Evolutionary conservation across 2,329 filamentous ascomycete genomes (phyloP).

Genomic region (Botrytis medusae): DNA sequence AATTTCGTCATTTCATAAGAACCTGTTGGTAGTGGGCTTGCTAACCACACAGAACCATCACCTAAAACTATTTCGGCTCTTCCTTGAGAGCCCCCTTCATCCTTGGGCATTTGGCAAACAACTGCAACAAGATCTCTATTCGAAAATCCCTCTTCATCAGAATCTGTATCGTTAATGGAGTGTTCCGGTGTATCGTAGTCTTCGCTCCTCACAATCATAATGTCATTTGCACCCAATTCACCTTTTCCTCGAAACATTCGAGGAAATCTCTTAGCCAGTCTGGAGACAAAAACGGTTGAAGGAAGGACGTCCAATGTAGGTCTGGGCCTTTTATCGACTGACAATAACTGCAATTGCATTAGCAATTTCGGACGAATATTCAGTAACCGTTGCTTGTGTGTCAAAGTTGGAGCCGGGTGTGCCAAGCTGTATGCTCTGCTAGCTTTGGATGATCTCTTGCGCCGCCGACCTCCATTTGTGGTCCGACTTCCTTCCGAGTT

Average conservation of each 20-base stretch:
- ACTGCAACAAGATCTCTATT: constrained; percentile 63
- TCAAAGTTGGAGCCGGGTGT: constrained; percentile 61
- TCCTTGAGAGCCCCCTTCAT: constrained; percentile 46
- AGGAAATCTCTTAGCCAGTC: constrained; percentile 60
- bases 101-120: constrained; percentile 60
- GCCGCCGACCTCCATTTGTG: constrained; percentile 38
- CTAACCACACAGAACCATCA: constrained; percentile 60
- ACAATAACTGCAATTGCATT: constrained; percentile 70
- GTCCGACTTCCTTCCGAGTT: constrained; percentile 36
- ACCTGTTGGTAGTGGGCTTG: constrained; percentile 52
- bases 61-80: constrained; percentile 63
- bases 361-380: constrained; percentile 67
- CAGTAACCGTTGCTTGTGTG: constrained; percentile 56
- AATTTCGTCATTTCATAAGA: constrained; percentile 63
- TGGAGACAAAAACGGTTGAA: constrained; percentile 61
- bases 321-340: constrained; percentile 58
- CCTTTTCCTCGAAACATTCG: constrained; percentile 63
- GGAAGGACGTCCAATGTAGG: constrained; percentile 75
- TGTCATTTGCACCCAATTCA: constrained; percentile 65
- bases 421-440: constrained; percentile 67
- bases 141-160: constrained; percentile 51
- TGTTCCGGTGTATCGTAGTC: constrained; percentile 55
- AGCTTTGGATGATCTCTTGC: constrained; percentile 50
- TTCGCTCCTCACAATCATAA: constrained; percentile 70
- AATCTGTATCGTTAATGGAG: constrained; percentile 52